phyloP scores from a whole-genome alignment of 805 yeast species.

The Sungouiella blattae region DNA sequence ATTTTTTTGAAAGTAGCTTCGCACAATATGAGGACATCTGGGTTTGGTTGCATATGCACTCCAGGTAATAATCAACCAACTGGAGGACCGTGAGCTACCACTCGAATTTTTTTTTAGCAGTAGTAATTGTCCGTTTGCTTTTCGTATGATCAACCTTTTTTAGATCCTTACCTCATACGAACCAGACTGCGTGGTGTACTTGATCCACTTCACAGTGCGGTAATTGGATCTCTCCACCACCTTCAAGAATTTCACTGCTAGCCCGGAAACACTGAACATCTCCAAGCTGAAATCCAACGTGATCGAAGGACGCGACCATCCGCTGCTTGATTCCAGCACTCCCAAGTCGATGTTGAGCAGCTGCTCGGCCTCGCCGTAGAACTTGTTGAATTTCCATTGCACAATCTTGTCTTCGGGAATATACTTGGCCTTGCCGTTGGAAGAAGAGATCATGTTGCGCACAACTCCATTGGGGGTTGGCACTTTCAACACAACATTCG shows the following conservation, averaged over 20 bases:
- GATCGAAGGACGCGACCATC: conserved; percentile 76
- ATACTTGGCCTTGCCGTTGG: conserved; percentile 67
- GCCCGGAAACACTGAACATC: conserved; percentile 76
- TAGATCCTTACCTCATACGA: conserved; percentile 66
- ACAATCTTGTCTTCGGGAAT: conserved; percentile 62
- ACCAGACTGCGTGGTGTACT: conserved; percentile 73
- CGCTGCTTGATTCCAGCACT: conserved; percentile 21
- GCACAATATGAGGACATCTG: too few species aligned
- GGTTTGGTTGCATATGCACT: too few species aligned
- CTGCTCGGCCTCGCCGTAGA: conserved; percentile 63
- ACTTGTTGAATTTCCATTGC: conserved; percentile 67
- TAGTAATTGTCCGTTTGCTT: neutral
- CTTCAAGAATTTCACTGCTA: conserved; percentile 67
- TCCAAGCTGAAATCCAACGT: conserved; percentile 63
- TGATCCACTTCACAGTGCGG: conserved; percentile 82
- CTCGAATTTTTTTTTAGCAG: too few species aligned
- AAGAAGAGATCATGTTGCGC: conserved; percentile 28
- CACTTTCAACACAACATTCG: conserved; percentile 58
- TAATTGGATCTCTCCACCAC: conserved; percentile 60
- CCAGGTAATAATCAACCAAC: too few species aligned
- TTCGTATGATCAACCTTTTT: neutral
- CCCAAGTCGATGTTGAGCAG: conserved; percentile 51
- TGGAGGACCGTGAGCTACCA: too few species aligned
- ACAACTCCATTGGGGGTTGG: conserved; percentile 57
- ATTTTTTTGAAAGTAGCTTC: neutral